phyloP scores from a whole-genome alignment of 2,329 filamentous ascomycete genomes.

The Ceratocystis variospora region DNA sequence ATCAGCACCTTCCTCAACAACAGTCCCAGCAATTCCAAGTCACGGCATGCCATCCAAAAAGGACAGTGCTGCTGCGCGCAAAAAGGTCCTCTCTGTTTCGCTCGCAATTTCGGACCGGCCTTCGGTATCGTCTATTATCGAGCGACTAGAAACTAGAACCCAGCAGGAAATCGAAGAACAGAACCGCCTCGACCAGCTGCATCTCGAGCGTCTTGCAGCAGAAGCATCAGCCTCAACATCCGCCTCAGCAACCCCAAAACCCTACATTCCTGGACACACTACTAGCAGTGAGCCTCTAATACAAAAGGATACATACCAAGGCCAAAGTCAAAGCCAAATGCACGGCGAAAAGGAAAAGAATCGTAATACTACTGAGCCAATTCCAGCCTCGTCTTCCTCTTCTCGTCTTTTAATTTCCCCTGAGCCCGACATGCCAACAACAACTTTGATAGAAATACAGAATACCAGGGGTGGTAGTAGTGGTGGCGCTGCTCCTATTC shows the following conservation, averaged over 20 bases:
- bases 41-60: background rate
- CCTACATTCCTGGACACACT: background rate
- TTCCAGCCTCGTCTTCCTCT: constrained; percentile 6
- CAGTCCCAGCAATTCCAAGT: background rate
- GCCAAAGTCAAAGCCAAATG: background rate
- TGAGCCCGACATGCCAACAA: constrained; percentile 9
- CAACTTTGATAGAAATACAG: background rate
- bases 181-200: constrained; percentile 10
- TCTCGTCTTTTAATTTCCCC: constrained; percentile 1
- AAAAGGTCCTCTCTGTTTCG: constrained; percentile 16
- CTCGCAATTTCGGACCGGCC: constrained; percentile 14
- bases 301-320: background rate
- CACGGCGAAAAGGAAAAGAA: background rate
- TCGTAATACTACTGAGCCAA: background rate
- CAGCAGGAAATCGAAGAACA: constrained; percentile 18
- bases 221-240: background rate
- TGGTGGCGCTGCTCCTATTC: background rate
- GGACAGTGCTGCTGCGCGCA: constrained; percentile 5
- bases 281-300: background rate
- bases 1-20: background rate
- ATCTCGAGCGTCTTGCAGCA: constrained; percentile 7
- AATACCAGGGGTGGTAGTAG: constrained; percentile 2
- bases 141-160: constrained; percentile 14
- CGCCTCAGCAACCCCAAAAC: background rate
- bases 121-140: constrained; percentile 12